Evolutionary conservation across 202 grass and related monocot genomes (phyloP), one percentile per base, ranked within the genome.

Genomic region (Schoenoplectus tabernaemontani): DNA sequence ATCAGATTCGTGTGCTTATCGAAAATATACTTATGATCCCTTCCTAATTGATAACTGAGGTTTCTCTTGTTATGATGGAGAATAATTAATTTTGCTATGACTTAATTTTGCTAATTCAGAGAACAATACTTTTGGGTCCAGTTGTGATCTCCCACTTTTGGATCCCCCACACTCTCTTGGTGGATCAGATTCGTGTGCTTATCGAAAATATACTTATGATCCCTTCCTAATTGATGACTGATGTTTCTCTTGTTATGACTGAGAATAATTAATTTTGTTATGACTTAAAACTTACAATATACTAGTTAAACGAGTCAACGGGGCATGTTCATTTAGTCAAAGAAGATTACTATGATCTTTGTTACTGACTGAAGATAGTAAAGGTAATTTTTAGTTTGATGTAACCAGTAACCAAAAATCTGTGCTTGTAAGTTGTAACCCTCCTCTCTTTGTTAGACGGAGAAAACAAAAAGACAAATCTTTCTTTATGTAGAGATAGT

Each of bases 161-260:
- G 59, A 63, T 65, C 44, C 41, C 41, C 10, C 5, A 42, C 50
- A 46, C 30, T 64, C 10, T 64, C 24, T 64, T 15, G 11, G 28
- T 65, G 60, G 23, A 50, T 76, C 69, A 74, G 62, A 22, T 66
- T 62, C 36, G 51, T 28, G 24, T 48, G 54, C 24, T 22, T 17
- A 75, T 74, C 22, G 9, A 42, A 83, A 51, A 50, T 47, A 57
- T 11, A 39, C 51, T 30, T 75, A 22, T 61, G 64, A 83, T 34
- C 10, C 38, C 28, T 28, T 44, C 51, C 62, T 75, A 41, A 37
- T 44, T 61, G 66, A 59, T n/a, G n/a, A 12, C 36, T 84, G 4
- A 75, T 15, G 47, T 32, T 74, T 65, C 19, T 51, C 61, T 23
- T 75, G 23, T 60, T 58, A 0, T 7, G 54, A 60, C 11, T 17